Base-by-base conservation (phyloP, 495 filamentous ascomycete genomes). In the Aspergillus hancockii region DNA sequence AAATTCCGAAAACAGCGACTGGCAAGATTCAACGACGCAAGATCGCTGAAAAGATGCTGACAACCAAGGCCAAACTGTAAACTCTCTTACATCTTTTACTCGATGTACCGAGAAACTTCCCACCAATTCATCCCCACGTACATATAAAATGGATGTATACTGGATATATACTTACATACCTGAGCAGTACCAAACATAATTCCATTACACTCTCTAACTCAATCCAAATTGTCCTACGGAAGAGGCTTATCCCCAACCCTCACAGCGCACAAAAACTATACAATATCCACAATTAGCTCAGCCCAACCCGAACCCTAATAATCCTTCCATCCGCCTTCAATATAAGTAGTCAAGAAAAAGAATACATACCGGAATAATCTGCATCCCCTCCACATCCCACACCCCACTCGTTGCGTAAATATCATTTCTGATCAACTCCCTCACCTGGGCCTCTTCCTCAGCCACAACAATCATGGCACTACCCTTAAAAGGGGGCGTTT, bases 1-100 rank as follows among this genome's bases (percentile, higher is more conserved):
- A 84, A 56, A 93, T 94, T 84, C 90, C 90, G 36, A 93, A 93
- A 77, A 95, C 91, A 22, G 89, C 90, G n/a, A 95, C 90, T 8
- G 90, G 91, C 28, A 95, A 93, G 77, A 85, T 93, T 53, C 91
- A 93, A 73, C 75, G 90, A 54, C 80, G 89, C 32, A 87, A 90
- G 60, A 89, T 93, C 12, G 90, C 91, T 6, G 88, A 93, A 72
- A 79, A 81, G 14, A 93, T 94, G 88, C 73, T 83, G 67, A 88
- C 85, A 49, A 70, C 67, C 16, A 76, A 71, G 61, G 65, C 75
- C 12, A 79, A 76, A 58, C 61, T 79, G 52, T 79, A 67, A 51
- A 47, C 22, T 31, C 6, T 9, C 28, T 23, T 14, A 7, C 34
- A 38, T 16, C 22, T 43, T 19, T 18, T n/a, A 6, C 40, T 40